phyloP scores from a whole-genome alignment of 2,329 filamentous ascomycete genomes.

The Penicillium palitans region DNA sequence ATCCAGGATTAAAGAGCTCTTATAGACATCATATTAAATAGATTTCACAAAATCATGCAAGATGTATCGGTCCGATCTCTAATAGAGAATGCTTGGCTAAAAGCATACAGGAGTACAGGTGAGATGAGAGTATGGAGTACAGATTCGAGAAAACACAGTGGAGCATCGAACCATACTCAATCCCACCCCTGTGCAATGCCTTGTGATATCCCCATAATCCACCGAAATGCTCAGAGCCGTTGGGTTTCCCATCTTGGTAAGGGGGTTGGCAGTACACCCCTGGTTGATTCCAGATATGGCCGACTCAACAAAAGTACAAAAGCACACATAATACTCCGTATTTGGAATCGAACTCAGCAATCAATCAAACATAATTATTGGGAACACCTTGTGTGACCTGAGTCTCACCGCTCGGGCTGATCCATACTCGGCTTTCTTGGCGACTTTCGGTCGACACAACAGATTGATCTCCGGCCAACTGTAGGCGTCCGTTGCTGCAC shows the following conservation, averaged over 20 bases:
- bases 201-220: background rate
- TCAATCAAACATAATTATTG: constrained; percentile 8
- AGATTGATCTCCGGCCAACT: constrained; percentile 20
- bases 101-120: background rate
- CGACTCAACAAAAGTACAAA: background rate
- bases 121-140: background rate
- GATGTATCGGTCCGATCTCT: background rate
- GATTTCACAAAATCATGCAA: constrained; percentile 3
- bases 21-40: background rate
- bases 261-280: background rate
- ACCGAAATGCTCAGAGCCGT: background rate
- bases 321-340: background rate
- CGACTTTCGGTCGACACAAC: constrained; percentile 12
- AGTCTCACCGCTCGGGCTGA: constrained; percentile 18
- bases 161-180: background rate
- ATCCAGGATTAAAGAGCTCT: background rate
- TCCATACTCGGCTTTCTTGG: constrained; percentile 26
- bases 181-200: background rate
- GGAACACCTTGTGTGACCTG: constrained; percentile 16
- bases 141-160: background rate
- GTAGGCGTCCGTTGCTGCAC: constrained; percentile 16
- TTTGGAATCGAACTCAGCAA: constrained; percentile 16
- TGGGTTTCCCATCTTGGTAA: background rate
- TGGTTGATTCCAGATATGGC: background rate
- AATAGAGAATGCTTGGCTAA: constrained; percentile 13